A percentile compares a stretch with the other conserved stretches of the same genome.
These are phyloP conservation scores for Saccharomyces eubayanus DNA, from an alignment of 805 yeast genomes.

Conservation along the genomic window DNA sequence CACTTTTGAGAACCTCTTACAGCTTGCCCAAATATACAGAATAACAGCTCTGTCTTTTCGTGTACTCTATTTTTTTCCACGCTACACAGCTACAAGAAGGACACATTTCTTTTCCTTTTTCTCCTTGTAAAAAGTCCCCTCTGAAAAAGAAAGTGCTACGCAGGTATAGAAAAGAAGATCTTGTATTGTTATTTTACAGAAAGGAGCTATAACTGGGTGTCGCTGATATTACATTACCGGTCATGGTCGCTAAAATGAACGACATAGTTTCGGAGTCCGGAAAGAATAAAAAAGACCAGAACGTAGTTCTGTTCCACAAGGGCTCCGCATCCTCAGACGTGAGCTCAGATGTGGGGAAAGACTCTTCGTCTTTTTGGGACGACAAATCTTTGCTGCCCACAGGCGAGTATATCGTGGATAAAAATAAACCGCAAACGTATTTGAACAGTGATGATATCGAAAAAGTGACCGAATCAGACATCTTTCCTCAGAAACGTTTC, in stretches of 20 bases:
- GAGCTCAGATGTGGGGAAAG: background rate
- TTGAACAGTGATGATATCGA: slow-evolving; percentile 29
- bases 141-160: background rate
- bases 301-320: background rate
- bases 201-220: background rate
- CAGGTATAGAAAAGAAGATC: background rate
- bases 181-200: background rate
- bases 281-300: background rate
- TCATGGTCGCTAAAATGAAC: background rate
- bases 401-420: slow-evolving; percentile 23
- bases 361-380: background rate
- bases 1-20: background rate
- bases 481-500: slow-evolving; percentile 38
- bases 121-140: background rate
- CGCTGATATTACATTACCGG: background rate
- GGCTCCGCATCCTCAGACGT: background rate
- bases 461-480: slow-evolving; percentile 29
- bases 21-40: background rate
- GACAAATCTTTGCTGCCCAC: slow-evolving; percentile 7
- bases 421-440: slow-evolving; percentile 26
- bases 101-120: background rate
- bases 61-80: background rate
- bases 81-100: background rate
- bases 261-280: background rate
- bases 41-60: background rate